Evolutionary conservation across 345 rosid species (phyloP).

Genomic region (Draba incana): DNA sequence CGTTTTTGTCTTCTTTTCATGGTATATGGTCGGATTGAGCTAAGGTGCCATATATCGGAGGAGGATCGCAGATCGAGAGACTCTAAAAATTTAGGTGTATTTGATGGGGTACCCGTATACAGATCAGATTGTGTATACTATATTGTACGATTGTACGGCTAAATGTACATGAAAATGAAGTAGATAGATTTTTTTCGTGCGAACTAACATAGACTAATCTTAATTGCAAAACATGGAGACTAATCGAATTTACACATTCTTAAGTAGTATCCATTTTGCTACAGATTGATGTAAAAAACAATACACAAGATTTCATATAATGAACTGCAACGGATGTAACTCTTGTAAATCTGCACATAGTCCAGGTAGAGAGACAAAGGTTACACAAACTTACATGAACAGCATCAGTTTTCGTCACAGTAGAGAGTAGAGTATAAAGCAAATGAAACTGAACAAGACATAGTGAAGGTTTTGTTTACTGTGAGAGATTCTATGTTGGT

Average conservation of each 20-base stretch:
- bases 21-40: no score
- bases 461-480: slow-evolving; percentile 7
- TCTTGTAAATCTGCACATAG: slow-evolving; percentile 13
- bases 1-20: no score
- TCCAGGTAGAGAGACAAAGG: not conserved
- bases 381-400: slow-evolving; percentile 8
- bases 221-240: no score
- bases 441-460: slow-evolving; percentile 11
- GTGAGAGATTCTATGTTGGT: slow-evolving; percentile 25
- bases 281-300: not conserved
- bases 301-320: not conserved
- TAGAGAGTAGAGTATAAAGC: slow-evolving; percentile 10
- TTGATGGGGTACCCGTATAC: no score
- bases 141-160: no score
- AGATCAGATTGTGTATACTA: no score
- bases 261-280: not conserved
- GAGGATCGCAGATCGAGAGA: no score
- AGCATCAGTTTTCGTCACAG: slow-evolving; percentile 8
- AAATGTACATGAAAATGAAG: no score
- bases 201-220: no score
- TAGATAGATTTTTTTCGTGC: no score
- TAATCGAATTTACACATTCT: not conserved
- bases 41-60: no score
- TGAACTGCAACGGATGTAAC: not conserved
- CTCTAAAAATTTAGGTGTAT: no score